These are phyloP conservation scores for Mortierella sp. DNA, from an alignment of 371 early-diverging fungal species.

Conservation along the genomic window DNA sequence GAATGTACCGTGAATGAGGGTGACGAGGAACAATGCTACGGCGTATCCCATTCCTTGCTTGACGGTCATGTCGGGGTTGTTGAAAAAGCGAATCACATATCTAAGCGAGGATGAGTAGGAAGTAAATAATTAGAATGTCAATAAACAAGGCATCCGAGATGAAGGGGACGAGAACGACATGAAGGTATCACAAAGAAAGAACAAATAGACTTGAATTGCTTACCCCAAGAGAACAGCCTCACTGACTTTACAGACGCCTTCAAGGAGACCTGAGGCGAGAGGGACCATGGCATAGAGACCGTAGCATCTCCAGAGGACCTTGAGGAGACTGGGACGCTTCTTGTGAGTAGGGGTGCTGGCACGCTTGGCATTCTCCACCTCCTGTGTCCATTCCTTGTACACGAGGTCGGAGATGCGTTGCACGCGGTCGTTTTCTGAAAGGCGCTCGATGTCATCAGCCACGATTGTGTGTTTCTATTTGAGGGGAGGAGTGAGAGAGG, in stretches of 20 bases:
- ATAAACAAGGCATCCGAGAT: neutral
- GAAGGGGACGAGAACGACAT: too few relatives aligned
- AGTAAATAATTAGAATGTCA: neutral
- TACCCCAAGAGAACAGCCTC: constrained; percentile 53
- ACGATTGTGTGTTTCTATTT: constrained; percentile 11
- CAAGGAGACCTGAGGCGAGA: neutral
- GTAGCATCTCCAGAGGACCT: constrained; percentile 31
- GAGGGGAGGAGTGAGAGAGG: neutral
- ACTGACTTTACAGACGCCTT: constrained; percentile 31
- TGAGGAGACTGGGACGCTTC: constrained; percentile 28
- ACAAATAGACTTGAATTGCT: neutral
- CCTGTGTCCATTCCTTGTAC: constrained; percentile 22
- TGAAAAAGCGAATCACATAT: constrained; percentile 45
- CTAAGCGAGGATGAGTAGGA: neutral
- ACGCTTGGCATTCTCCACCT: constrained; percentile 18
- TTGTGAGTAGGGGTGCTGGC: neutral
- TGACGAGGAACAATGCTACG: constrained; percentile 26
- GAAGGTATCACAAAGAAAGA: too few relatives aligned
- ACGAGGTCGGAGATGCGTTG: constrained; percentile 24
- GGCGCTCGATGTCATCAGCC: constrained; percentile 22
- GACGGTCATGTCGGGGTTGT: constrained; percentile 11
- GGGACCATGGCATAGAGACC: constrained; percentile 19
- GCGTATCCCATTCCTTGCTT: constrained; percentile 37
- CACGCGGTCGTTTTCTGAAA: constrained; percentile 21
- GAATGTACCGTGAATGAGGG: constrained; percentile 27